Base-by-base conservation (phyloP, 192 early-diverging fungal genomes). In the Phycomyces nitens region DNA sequence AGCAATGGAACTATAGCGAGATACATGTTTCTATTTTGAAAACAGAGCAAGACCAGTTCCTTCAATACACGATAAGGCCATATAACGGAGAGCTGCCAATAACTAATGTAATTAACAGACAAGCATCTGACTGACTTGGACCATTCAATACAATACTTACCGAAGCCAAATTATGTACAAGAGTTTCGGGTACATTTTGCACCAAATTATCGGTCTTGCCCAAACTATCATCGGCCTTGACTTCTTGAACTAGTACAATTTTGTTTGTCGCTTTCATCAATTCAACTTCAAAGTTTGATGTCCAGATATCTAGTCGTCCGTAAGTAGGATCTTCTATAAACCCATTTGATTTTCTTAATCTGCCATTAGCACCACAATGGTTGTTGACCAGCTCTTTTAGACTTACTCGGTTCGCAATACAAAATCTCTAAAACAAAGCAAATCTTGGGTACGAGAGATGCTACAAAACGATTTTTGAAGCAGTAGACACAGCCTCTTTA, bases 1-100 rank as follows among this genome's bases (percentile, higher is more conserved):
- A 62, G 22, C 10, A 62, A 3, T 0, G 60, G 60, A 15, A 62
- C 49, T 21, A 62, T 62, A 6, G 49, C 60, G 2, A 50, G 44
- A 11, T 62, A 50, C 12, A 50, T 43, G 21, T 62, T 62, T 38
- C 51, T 62, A 18, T 62, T 62, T 49, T 62, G 34, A 15, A 62
- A 27, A 39, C 60, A 62, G 5, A 50, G 26, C 20, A 62, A 20
- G 12, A 62, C 44, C 12, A 62, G 14, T 14, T 62, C 44, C 0
- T 50, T 23, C 21, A 62, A 29, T 20, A 62, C 60, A 12, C 49
- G 16, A 6, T 62, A 62, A 38, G 60, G 60, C 60, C 60, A 62
- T 51, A 62, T 27, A 9, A 62, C 34, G 34, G 60, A 62, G n/a
- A 62, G 47, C 60, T 62, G 26, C 18, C 16, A 21, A 53, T 23